These are phyloP conservation scores for Tricholoma matsutake DNA, from an alignment of 768 basidiomycete genomes.

Conservation along the genomic window DNA sequence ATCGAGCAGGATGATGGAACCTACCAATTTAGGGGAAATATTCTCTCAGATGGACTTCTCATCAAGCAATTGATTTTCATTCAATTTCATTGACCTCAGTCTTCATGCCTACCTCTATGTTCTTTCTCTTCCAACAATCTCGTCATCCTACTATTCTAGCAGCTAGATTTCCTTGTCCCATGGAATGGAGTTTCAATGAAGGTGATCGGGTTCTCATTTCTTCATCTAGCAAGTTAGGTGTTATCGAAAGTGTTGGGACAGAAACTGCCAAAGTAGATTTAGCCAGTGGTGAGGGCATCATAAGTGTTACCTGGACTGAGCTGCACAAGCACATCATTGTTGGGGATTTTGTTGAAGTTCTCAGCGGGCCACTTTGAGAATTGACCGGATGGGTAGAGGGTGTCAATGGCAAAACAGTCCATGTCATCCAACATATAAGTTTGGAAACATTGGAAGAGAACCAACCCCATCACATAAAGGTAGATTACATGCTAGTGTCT, in stretches of 20 bases:
- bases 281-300: not conserved
- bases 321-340: not conserved
- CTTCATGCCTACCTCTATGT: not conserved
- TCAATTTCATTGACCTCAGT: not conserved
- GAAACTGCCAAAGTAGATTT: too few relatives aligned
- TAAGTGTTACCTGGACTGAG: not conserved
- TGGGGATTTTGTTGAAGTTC: not conserved
- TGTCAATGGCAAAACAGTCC: not conserved
- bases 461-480: too few relatives aligned
- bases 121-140: too few relatives aligned
- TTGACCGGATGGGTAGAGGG: not conserved
- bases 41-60: not conserved
- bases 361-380: not conserved
- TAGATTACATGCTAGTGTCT: too few relatives aligned
- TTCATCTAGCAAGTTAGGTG: conserved; percentile 1
- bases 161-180: too few relatives aligned
- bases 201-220: too few relatives aligned
- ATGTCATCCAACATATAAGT: not conserved
- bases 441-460: not conserved
- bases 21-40: not conserved
- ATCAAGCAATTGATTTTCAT: not conserved
- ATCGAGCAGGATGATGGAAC: not conserved
- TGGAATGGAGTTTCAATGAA: too few relatives aligned
- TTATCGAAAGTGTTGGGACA: too few relatives aligned
- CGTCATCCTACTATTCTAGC: too few relatives aligned